Evolutionary conservation across 805 yeast genomes (phyloP), one percentile per base, ranked within the genome.

Genomic region (Ogataea salicorniae): DNA sequence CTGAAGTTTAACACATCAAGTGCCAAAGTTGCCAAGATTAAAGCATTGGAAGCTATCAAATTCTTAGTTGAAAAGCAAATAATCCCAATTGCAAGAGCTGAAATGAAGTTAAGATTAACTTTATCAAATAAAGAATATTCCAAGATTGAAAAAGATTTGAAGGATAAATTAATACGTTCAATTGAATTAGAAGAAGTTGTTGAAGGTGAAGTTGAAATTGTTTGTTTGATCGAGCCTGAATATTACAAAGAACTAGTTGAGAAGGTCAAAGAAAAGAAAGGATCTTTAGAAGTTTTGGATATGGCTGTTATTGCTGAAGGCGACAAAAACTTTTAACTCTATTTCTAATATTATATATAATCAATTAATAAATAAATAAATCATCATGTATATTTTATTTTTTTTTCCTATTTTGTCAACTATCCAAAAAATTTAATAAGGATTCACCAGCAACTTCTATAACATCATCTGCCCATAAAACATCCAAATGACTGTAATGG

Each of bases 81-180:
- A 33, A 84, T 94, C 26, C 98, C 98, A 9, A 91, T 94, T 48
- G 95, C 89, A 0, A 76, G 99, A 55, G 98, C 98, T 0, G 84
- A 84, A 58, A 94, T 94, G 99, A 83, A 88, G 67, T 76, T 94
- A 37, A 81, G 82, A 54, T 70, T 89, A n/a, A 66, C 75, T 0
- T 67, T 87, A 41, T 72, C 75, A 22, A 71, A 76, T 8, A 77
- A 83, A 52, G 81, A 77, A 4, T 77, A 78, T 15, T 73, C 74
- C 42, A 46, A 67, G 59, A 41, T 65, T 61, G 39, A 69, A 55
- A 48, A 65, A 7, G 56, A 59, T 6, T 43, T 59, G 23, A 49
- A 51, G 36, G 50, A 63, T 45, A 70, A 69, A 4, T 53, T 68
- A 44, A 56, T 75, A 22, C 70, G 68, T 45, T 57, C 57, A 20